These are phyloP conservation scores for Psophocarpus tetragonolobus DNA, from an alignment of 306 rosid species.

Conservation along the genomic window DNA sequence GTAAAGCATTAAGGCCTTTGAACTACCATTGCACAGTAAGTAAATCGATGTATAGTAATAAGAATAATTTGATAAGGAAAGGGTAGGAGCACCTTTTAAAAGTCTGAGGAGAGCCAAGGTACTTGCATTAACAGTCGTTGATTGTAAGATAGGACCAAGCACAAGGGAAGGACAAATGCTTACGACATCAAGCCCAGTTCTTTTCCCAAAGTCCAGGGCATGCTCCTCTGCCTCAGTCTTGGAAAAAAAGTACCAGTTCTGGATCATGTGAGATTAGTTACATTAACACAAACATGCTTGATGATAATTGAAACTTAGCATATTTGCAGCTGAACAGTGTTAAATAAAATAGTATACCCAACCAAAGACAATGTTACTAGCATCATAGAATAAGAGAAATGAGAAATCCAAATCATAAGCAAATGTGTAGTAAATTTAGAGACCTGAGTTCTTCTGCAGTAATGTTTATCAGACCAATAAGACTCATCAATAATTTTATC, in stretches of 20 bases:
- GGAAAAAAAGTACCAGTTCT: constrained; percentile 79
- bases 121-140: constrained; percentile 58
- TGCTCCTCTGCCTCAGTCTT: constrained; percentile 81
- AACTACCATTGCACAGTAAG: background rate
- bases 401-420: background rate
- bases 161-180: constrained; percentile 56
- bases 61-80: background rate
- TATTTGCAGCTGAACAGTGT: background rate
- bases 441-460: constrained; percentile 42
- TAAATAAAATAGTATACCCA: background rate
- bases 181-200: constrained; percentile 55
- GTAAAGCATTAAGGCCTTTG: constrained; percentile 2
- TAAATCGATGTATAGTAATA: constrained; percentile 10
- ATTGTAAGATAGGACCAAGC: constrained; percentile 64
- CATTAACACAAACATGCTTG: background rate
- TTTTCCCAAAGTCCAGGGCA: constrained; percentile 57
- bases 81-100: constrained; percentile 52
- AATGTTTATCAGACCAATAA: constrained; percentile 54
- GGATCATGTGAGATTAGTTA: constrained; percentile 27
- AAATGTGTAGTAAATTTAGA: background rate
- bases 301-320: background rate
- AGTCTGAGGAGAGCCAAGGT: constrained; percentile 52
- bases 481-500: constrained; percentile 48
- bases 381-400: background rate
- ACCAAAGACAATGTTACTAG: background rate